These are phyloP conservation scores for Phytomonas serpens DNA, from an alignment of 208 protist species.

Conservation along the genomic window DNA sequence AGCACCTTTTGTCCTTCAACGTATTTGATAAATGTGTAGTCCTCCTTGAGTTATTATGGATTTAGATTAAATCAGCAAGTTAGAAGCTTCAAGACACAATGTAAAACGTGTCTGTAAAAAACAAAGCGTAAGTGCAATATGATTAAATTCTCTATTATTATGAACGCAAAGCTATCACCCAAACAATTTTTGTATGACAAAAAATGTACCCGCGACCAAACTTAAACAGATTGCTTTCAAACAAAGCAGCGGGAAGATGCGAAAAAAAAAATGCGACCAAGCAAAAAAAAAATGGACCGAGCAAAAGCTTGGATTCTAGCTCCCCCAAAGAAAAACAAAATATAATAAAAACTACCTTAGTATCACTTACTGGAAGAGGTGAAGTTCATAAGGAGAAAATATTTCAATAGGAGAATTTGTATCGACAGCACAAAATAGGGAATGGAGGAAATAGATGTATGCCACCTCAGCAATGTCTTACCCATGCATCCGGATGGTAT, in stretches of 20 bases:
- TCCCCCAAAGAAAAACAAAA: background rate
- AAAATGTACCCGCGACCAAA: background rate
- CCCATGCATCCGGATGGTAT: no score
- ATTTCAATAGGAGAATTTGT: background rate
- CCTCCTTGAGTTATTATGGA: background rate
- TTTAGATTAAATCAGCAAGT: background rate
- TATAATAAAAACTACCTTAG: background rate
- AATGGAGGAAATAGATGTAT: no score
- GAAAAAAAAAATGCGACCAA: background rate
- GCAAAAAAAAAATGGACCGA: background rate
- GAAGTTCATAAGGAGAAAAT: background rate
- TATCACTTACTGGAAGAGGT: background rate
- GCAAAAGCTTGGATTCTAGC: background rate
- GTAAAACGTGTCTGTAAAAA: background rate
- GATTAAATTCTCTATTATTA: background rate
- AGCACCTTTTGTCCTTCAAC: background rate
- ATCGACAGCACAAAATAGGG: no score
- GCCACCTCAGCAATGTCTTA: no score
- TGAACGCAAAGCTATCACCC: background rate
- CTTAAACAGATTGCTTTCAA: background rate
- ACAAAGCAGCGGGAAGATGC: background rate
- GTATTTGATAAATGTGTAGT: background rate
- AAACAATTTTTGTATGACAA: background rate
- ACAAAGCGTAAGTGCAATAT: background rate
- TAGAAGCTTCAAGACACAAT: background rate